These are phyloP conservation scores for Tylopilus subfusipes DNA, from an alignment of 768 basidiomycete species.

Conservation along the genomic window DNA sequence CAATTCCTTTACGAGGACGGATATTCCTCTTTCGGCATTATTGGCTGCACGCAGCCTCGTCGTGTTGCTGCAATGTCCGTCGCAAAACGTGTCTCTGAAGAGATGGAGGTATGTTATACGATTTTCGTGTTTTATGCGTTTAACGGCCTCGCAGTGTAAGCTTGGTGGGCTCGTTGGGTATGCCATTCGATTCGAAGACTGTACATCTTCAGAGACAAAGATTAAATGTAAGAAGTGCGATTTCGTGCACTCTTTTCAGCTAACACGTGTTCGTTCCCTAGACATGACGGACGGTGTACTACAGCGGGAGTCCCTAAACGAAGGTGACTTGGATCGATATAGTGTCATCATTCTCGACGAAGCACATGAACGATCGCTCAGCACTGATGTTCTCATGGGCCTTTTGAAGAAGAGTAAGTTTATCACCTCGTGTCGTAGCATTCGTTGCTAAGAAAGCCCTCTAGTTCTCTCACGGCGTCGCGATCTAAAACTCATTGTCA, in stretches of 20 bases:
- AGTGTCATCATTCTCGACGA: conserved; percentile 98
- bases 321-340: conserved; percentile 97
- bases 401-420: conserved; percentile 83
- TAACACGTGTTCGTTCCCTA: conserved; percentile 29
- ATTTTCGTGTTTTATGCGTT: neutral
- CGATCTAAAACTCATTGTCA: conserved; percentile 95
- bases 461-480: conserved; percentile 82
- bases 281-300: conserved; percentile 99
- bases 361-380: conserved; percentile 95
- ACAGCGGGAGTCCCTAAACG: conserved; percentile 95
- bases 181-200: conserved; percentile 98
- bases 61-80: conserved; percentile 99
- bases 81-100: conserved; percentile 99
- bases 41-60: conserved; percentile 99
- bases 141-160: conserved; percentile 56
- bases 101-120: conserved; percentile 78
- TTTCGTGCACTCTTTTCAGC: neutral
- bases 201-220: conserved; percentile 88
- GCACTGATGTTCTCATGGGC: conserved; percentile 98
- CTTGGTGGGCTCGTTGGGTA: conserved; percentile 91
- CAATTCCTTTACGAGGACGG: conserved; percentile 98
- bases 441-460: conserved; percentile 2
- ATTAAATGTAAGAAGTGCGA: conserved; percentile 80
- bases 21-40: conserved; percentile 82
- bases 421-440: neutral